Conservation (phyloP, 148 eudicot genomes). For the Nepenthes mirabilis region DNA sequence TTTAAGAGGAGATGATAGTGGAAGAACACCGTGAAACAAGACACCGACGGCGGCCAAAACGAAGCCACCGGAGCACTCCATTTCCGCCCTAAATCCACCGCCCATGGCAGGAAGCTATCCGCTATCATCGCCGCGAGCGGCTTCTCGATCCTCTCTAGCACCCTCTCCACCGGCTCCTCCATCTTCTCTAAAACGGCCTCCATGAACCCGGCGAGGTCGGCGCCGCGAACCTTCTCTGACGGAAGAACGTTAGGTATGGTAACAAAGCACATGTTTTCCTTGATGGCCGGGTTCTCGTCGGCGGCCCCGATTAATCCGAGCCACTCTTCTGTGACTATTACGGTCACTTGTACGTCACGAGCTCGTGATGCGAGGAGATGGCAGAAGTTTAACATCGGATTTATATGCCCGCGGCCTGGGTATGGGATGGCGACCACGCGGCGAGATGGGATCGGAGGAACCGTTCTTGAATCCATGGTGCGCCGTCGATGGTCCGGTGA, state of each 20-base stretch:
- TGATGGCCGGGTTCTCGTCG: background rate
- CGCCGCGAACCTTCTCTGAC: constrained; percentile 12
- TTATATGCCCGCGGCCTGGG: constrained; percentile 23
- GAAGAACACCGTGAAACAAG: background rate
- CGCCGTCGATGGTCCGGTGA: too few species aligned
- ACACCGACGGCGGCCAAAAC: constrained; percentile 10
- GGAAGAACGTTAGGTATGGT: constrained; percentile 21
- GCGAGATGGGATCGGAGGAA: background rate
- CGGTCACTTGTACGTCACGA: constrained; percentile 5
- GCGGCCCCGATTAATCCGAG: constrained; percentile 6
- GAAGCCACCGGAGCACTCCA: constrained; percentile 15
- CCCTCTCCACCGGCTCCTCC: constrained; percentile 14
- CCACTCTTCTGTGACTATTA: constrained; percentile 35
- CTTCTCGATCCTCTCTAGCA: constrained; percentile 8
- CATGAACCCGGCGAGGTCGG: constrained; percentile 6
- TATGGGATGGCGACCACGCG: constrained; percentile 16
- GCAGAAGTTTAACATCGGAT: constrained; percentile 18
- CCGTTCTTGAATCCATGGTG: background rate
- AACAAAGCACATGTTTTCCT: background rate
- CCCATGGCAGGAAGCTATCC: constrained; percentile 11
- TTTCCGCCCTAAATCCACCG: constrained; percentile 9
- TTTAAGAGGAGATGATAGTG: background rate
- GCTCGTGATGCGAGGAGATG: background rate
- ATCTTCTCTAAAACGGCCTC: constrained; percentile 13
- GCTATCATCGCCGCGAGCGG: constrained; percentile 1